phyloP scores from a whole-genome alignment of 2,329 filamentous ascomycete genomes.

The Fusarium concolor region DNA sequence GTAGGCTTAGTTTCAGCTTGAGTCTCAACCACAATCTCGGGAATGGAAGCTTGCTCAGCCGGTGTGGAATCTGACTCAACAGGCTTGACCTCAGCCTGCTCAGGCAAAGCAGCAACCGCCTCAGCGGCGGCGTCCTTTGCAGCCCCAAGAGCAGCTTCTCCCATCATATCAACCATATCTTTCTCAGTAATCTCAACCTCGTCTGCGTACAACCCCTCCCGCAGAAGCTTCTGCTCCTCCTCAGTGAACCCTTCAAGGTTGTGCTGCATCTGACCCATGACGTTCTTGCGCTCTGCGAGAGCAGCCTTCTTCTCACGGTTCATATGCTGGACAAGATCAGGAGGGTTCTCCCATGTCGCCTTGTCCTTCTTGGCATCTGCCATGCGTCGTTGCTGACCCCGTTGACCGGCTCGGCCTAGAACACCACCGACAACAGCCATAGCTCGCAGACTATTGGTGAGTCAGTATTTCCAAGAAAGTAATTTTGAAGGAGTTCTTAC shows the following conservation, averaged over 20 bases:
- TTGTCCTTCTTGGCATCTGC: conserved; percentile 69
- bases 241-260: conserved; percentile 53
- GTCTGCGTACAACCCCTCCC: conserved; percentile 42
- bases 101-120: conserved; percentile 5
- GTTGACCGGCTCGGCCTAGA: conserved; percentile 84
- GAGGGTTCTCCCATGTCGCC: conserved; percentile 70
- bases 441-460: conserved; percentile 74
- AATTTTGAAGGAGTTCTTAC: conserved; percentile 57
- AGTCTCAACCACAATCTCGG: neutral
- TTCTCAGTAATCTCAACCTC: conserved; percentile 51
- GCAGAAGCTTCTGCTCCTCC: conserved; percentile 53
- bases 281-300: conserved; percentile 49
- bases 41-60: neutral
- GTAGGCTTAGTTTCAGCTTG: conserved; percentile 1
- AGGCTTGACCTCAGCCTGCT: neutral
- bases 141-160: conserved; percentile 39
- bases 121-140: conserved; percentile 22
- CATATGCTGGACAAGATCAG: conserved; percentile 58
- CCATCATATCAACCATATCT: conserved; percentile 52
- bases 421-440: conserved; percentile 86
- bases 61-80: too few species aligned
- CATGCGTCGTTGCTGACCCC: conserved; percentile 76
- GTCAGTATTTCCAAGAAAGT: conserved; percentile 39
- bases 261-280: conserved; percentile 53
- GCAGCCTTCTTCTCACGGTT: conserved; percentile 48